Percentiles rank a stretch among this genome's conserved stretches.
Conservation (phyloP, 2,329 filamentous ascomycete species). For the Diaporthe destruens region DNA sequence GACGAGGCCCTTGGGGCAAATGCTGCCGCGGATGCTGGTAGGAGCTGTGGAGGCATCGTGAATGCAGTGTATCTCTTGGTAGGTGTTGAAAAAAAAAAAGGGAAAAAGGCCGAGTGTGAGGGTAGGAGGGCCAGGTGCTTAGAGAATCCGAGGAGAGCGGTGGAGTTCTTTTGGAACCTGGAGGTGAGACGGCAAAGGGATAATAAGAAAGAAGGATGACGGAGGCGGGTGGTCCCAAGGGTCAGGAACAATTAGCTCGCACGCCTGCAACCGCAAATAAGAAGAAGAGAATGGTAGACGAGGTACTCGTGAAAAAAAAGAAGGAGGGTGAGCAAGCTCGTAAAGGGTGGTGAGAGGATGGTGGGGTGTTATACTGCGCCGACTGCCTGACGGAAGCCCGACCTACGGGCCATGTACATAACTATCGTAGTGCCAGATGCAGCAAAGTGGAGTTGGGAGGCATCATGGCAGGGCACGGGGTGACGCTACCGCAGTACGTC, state of each 20-base stretch:
- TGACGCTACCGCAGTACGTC: slow-evolving; percentile 40
- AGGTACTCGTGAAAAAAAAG: slow-evolving; percentile 68
- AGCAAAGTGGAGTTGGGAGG: slow-evolving; percentile 41
- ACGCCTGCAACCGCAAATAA: slow-evolving; percentile 71
- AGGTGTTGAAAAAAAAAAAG: slow-evolving; percentile 35
- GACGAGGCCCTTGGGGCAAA: slow-evolving; percentile 92
- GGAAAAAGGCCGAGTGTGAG: slow-evolving; percentile 38
- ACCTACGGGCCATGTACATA: slow-evolving; percentile 33
- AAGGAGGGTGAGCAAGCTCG: slow-evolving; percentile 60
- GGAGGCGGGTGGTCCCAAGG: slow-evolving; percentile 68
- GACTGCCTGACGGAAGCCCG: slow-evolving; percentile 43
- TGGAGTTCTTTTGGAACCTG: slow-evolving; percentile 54
- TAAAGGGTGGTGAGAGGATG: slow-evolving; percentile 58
- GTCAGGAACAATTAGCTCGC: slow-evolving; percentile 65
- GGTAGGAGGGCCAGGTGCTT: slow-evolving; percentile 37
- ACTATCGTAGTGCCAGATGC: slow-evolving; percentile 38
- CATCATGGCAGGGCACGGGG: slow-evolving; percentile 41
- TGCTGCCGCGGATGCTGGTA: slow-evolving; percentile 94
- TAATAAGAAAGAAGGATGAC: slow-evolving; percentile 58
- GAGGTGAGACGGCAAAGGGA: slow-evolving; percentile 51
- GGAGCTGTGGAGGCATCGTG: slow-evolving; percentile 88
- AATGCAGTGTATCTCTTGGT: slow-evolving; percentile 23
- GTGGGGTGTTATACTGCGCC: slow-evolving; percentile 61
- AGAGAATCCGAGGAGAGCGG: slow-evolving; percentile 46
- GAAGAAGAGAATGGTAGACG: slow-evolving; percentile 71